Evolutionary conservation across 345 rosid genomes (phyloP).

Genomic region (Sapria himalayana): DNA sequence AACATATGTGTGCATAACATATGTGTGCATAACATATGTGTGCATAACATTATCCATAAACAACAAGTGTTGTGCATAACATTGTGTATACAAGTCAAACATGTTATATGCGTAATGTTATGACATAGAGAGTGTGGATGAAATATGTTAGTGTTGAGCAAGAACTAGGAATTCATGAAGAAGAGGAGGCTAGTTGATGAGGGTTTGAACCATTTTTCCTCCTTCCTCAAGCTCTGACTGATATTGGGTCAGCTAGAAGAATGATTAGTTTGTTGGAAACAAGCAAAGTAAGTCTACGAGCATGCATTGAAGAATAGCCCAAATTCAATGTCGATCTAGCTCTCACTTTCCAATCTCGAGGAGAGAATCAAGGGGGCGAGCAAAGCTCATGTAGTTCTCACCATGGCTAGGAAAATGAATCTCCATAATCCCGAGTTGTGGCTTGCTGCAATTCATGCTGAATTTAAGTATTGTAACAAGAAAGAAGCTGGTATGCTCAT

Average conservation of each 20-base stretch:
- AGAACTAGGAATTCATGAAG: conserved; percentile 50
- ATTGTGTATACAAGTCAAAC: no score
- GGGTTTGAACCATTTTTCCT: conserved; percentile 64
- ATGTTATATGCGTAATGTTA: no score
- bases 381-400: conserved; percentile 72
- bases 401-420: conserved; percentile 62
- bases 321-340: conserved; percentile 50
- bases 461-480: conserved; percentile 50
- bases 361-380: conserved; percentile 54
- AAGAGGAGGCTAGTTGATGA: conserved; percentile 63
- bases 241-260: conserved; percentile 94
- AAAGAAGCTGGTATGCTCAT: conserved; percentile 66
- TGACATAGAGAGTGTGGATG: conserved; percentile 98
- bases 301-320: conserved; percentile 53
- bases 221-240: conserved; percentile 75
- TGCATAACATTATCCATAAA: no score
- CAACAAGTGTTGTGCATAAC: no score
- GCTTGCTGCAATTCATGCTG: conserved; percentile 78
- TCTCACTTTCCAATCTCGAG: conserved; percentile 53
- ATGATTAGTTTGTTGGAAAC: conserved; percentile 33
- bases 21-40: no score
- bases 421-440: conserved; percentile 61
- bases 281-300: conserved; percentile 50
- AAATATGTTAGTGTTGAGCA: conserved; percentile 89
- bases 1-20: no score